phyloP scores from a whole-genome alignment of 1,284 basidiomycete species.

The Irpex lacteus region DNA sequence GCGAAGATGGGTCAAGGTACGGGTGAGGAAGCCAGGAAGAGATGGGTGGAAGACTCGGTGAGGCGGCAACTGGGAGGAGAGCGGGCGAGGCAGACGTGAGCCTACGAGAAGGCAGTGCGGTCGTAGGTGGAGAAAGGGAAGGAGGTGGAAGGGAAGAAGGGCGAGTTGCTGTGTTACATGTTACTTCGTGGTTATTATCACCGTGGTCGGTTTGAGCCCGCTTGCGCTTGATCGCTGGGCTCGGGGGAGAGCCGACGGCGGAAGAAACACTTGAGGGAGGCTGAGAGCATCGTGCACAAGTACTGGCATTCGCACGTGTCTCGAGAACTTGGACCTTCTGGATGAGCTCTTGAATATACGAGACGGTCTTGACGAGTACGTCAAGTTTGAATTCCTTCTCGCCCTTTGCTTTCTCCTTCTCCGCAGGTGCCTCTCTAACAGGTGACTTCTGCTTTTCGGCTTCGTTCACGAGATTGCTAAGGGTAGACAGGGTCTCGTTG shows the following conservation, averaged over 20 bases:
- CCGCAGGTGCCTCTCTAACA: slow-evolving; percentile 21
- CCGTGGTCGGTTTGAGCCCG: slow-evolving; percentile 15
- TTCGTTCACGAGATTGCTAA: slow-evolving; percentile 59
- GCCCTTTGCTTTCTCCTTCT: slow-evolving; percentile 31
- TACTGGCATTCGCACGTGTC: slow-evolving; percentile 24
- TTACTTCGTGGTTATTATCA: neutral
- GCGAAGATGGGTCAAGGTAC: slow-evolving; percentile 31
- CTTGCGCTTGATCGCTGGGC: slow-evolving; percentile 20
- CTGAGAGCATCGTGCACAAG: slow-evolving; percentile 30
- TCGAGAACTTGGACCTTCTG: slow-evolving; percentile 44
- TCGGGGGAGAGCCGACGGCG: slow-evolving; percentile 2
- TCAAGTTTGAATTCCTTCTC: slow-evolving; percentile 82
- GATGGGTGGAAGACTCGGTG: slow-evolving; percentile 44
- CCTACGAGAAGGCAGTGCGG: slow-evolving; percentile 10
- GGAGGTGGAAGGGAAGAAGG: slow-evolving; percentile 1
- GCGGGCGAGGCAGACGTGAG: slow-evolving; percentile 4
- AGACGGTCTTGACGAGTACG: slow-evolving; percentile 70
- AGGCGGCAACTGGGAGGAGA: slow-evolving; percentile 2
- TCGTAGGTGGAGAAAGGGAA: neutral
- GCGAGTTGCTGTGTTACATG: neutral
- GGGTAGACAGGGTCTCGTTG: slow-evolving; percentile 70
- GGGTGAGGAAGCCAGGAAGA: slow-evolving; percentile 43
- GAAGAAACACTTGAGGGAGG: neutral
- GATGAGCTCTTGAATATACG: slow-evolving; percentile 65
- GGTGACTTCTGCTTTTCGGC: slow-evolving; percentile 26